Conservation (phyloP, 805 yeast species). For the Lipomyces japonicus region DNA sequence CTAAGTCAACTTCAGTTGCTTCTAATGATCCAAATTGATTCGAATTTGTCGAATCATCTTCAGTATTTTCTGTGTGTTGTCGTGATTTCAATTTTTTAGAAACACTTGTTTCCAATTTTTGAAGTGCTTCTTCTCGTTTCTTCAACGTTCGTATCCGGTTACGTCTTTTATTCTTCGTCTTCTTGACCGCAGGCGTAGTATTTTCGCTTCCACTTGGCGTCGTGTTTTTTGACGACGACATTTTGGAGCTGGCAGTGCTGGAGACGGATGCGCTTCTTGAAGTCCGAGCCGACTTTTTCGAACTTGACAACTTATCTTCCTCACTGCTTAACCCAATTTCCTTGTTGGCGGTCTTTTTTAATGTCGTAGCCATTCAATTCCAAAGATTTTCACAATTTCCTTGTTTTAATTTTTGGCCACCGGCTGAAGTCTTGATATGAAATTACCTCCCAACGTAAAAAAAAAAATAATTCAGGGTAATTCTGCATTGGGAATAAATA, state of each 20-base stretch:
- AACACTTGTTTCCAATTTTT: background rate
- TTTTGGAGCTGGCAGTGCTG: background rate
- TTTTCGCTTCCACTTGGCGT: background rate
- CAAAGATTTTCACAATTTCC: too few species aligned
- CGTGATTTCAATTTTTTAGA: background rate
- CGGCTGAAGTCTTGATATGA: too few species aligned
- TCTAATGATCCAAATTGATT: conserved; percentile 3
- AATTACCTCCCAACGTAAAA: too few species aligned
- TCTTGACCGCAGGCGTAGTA: too few species aligned
- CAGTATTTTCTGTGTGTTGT: background rate
- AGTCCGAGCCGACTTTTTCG: background rate
- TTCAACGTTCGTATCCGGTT: too few species aligned
- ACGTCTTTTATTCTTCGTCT: conserved; percentile 1
- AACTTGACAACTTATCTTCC: background rate
- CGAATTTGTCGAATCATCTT: background rate
- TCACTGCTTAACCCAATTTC: background rate
- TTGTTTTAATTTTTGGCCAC: too few species aligned
- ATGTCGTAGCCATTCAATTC: too few species aligned
- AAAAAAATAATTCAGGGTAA: too few species aligned
- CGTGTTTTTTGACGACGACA: background rate
- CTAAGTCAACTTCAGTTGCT: background rate
- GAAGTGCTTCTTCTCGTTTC: background rate
- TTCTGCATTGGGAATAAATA: too few species aligned
- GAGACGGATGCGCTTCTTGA: background rate
- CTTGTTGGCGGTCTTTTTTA: too few species aligned